Evolutionary conservation across 164 flowering plant species (phyloP), one percentile per base, ranked within the genome.

Genomic region (Brasenia schreberi): DNA sequence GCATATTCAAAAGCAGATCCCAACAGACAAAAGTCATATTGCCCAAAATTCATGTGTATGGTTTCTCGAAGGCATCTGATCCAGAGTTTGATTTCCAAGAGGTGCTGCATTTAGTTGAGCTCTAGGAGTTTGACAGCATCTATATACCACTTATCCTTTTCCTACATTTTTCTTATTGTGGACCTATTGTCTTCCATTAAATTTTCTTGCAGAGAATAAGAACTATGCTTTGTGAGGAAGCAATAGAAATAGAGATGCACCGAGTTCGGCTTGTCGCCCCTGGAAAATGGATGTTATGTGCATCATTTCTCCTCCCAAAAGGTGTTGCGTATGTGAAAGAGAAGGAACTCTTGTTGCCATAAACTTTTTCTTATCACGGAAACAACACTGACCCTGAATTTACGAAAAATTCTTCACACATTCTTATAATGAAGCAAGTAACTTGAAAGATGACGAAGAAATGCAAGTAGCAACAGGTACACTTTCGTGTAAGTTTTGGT

Each of bases 201-300:
- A 17, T 60, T 9, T n/a, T 60, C 5, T 19, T 78, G 74, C 89
- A 94, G 97, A 73, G 91, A 65, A 85, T 94, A 80, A 79, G 83
- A 76, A 81, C 74, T 68, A 87, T 79, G n/a, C 74, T 89, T n/a
- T 43, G 70, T 49, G 94, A 88, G 74, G 86, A 70, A 63, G 89
- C 84, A 9, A 79, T 87, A 72, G 79, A 85, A 62, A 87, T 87
- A 18, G 82, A 85, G 66, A 84, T 94, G 86, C 93, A 78, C 42
- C 81, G 81, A 68, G 97, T 94, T 64, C 87, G 96, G 53, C 86
- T 76, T 58, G 99, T 88, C 61, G 96, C 99, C 27, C 96, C 97
- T 1, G 89, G 92, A 65, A 94, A 94, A 77, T 91, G 96, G 93
- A 94, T 91, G 99, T 62, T 94, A 66, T 88, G 96, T 79, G 96